Evolutionary conservation across 495 filamentous ascomycete species (phyloP), one percentile per base, ranked within the genome.

Genomic region (Tuber aestivum): DNA sequence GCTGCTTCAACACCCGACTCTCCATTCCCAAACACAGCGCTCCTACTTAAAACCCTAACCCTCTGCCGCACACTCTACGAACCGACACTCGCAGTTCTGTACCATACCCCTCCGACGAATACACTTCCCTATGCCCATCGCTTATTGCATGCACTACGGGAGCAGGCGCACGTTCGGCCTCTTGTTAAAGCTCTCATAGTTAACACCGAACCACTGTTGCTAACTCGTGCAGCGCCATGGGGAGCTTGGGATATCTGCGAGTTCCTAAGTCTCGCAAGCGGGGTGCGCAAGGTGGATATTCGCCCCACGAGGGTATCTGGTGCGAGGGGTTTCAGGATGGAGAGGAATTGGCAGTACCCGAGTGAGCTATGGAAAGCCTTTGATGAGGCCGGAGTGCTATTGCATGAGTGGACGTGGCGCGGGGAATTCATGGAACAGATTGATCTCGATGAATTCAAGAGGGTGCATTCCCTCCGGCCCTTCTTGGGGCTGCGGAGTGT

Each of bases 61-160:
- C 75, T 81, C 61, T 81, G 79, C 56, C 75, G 75, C 44, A 69
- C 75, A 5, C 73, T 81, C 20, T 79, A 81, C 48, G 79, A 81
- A 20, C 79, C 79, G 0, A 79, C 79, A 0, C 70, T 81, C 0
- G 61, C 79, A 0, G 78, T 27, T 16, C 41, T 81, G 3, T 81
- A 81, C n/a, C 21, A 18, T 8, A 78, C 71, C 21, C 79, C 79
- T 3, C 79, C 69, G 4, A 81, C 72, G 2, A 6, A 41, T 27
- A 75, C 79, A 1, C 41, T 73, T 3, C 10, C 48, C 40, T 68
- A 72, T 38, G 79, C 79, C 0, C 78, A 81, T 38, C 71, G 37
- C 42, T 73, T 81, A 1, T 70, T 75, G 0, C 2, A 41, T 16
- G 41, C 75, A 3, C 70, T 81, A 9, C 70, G 70, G 10, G 72